Conservation (phyloP, 2,329 filamentous ascomycete species). For the Bipolaris zeicola region DNA sequence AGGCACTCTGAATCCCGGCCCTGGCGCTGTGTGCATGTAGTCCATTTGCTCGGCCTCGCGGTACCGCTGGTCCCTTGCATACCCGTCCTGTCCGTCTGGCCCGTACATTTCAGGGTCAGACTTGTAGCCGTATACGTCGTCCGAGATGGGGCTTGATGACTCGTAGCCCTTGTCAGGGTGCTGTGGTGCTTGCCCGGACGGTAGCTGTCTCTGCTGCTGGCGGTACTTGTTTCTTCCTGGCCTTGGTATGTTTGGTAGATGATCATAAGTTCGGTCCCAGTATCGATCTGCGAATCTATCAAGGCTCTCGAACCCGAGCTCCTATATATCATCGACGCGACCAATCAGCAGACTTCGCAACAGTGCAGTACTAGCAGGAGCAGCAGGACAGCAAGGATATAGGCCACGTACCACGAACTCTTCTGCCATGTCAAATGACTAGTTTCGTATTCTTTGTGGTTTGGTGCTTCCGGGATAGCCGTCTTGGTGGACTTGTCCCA, state of each 20-base stretch:
- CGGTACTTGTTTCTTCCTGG: conserved; percentile 15
- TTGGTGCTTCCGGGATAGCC: conserved; percentile 26
- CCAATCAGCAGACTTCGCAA: conserved; percentile 17
- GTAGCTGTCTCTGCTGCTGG: conserved; percentile 3
- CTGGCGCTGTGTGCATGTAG: conserved; percentile 14
- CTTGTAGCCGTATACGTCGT: conserved; percentile 2
- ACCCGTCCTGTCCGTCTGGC: conserved; percentile 17
- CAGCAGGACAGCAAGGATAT: background rate
- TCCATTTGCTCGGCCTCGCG: conserved; percentile 25
- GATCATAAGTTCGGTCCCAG: conserved; percentile 35
- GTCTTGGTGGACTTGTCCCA: conserved; percentile 9
- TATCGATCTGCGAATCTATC: conserved; percentile 38
- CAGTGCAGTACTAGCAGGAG: background rate
- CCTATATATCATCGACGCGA: conserved; percentile 24
- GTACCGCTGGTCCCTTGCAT: conserved; percentile 19
- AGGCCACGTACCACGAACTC: conserved; percentile 34
- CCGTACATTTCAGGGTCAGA: conserved; percentile 27
- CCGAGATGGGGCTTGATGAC: background rate
- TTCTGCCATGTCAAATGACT: conserved; percentile 25
- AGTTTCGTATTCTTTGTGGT: conserved; percentile 4
- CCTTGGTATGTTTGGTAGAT: conserved; percentile 18
- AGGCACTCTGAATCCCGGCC: conserved; percentile 22
- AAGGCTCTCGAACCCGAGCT: conserved; percentile 45
- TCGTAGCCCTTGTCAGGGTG: conserved; percentile 16
- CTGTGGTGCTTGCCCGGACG: background rate